Evolutionary conservation across 2,329 filamentous ascomycete genomes (phyloP), one percentile per base, ranked within the genome.

Genomic region (Rugonectria rugulosa): DNA sequence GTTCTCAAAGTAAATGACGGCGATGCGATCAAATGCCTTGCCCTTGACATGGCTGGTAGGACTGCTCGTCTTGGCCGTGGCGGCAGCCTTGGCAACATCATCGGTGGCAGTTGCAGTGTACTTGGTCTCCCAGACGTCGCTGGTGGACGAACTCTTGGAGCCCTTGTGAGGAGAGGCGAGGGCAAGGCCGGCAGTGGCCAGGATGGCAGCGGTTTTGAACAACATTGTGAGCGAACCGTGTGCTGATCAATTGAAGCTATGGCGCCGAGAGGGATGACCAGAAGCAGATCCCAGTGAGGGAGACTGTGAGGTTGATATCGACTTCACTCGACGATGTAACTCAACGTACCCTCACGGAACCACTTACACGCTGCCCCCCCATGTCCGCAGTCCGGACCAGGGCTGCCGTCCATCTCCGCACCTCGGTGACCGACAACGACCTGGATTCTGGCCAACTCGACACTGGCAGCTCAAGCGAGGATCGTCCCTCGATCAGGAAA

Each of bases 1-100:
- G 70, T 92, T 93, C 76, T 92, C 90, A 40, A 92, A 80, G 88
- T 89, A 92, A 70, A 93, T 86, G 46, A 86, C 83, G 42, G 87
- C 85, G 60, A 91, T 86, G 14, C 90, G 85, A 69, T 92, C 83
- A 68, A 92, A 93, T 0, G 81, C 85, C 68, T 88, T 85, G 59
- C 91, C 91, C 68, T 85, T 81, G 46, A 92, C 85, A 65, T 85
- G 70, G 70, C 81, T 87, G 26, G 81, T 85, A 2, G 87, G 85
- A 57, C 83, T 85, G 57, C 75, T 73, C 2, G 86, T 86, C 68
- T 80, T 78, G 10, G 85, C 86, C 2, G 83, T 88, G 7, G 86
- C 86, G 46, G 79, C 79, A 21, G 84, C 84, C 15, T 79, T 79
- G 5, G 78, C 77, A 7, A 88, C 84, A 40, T 77, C 76, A 17